These are phyloP conservation scores for Phaffomyces antillensis DNA, from an alignment of 805 yeast species.

Conservation along the genomic window DNA sequence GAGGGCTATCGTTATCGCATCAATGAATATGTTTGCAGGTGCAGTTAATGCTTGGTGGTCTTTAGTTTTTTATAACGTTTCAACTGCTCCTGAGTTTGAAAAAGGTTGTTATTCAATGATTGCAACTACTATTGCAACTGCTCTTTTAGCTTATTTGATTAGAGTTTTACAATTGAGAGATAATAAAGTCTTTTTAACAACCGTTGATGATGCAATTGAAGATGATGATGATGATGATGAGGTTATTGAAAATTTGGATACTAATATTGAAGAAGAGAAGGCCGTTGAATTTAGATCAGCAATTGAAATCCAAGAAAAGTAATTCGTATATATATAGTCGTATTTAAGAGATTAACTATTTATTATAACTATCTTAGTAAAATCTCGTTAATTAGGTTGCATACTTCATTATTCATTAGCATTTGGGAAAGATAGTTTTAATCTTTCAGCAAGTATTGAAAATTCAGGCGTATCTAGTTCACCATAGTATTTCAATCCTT, in stretches of 20 bases:
- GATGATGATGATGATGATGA: not conserved
- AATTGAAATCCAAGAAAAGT: not conserved
- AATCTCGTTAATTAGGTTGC: not conserved
- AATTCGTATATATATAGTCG: not conserved
- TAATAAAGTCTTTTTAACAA: slow-evolving; percentile 1
- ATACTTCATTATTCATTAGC: slow-evolving; percentile 4
- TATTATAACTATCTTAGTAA: too few species aligned
- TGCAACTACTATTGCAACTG: slow-evolving; percentile 40
- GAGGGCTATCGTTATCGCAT: slow-evolving; percentile 56
- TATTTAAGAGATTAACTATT: not conserved
- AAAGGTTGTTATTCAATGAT: slow-evolving; percentile 54
- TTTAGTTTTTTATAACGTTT: slow-evolving; percentile 43
- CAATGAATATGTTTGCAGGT: slow-evolving; percentile 59
- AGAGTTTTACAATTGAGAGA: slow-evolving; percentile 38
- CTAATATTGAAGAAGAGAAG: too few species aligned
- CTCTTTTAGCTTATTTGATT: slow-evolving; percentile 33
- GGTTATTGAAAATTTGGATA: not conserved
- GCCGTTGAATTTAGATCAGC: too few species aligned
- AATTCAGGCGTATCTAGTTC: slow-evolving; percentile 43
- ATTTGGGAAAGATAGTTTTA: slow-evolving; percentile 27
- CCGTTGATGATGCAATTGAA: slow-evolving; percentile 2
- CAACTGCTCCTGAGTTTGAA: slow-evolving; percentile 42
- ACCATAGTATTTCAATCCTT: slow-evolving; percentile 39
- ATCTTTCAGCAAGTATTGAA: slow-evolving; percentile 34
- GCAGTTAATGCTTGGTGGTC: slow-evolving; percentile 66